These are phyloP conservation scores for Alternaria sp. DNA, from an alignment of 2,329 filamentous ascomycete genomes.

Conservation along the genomic window DNA sequence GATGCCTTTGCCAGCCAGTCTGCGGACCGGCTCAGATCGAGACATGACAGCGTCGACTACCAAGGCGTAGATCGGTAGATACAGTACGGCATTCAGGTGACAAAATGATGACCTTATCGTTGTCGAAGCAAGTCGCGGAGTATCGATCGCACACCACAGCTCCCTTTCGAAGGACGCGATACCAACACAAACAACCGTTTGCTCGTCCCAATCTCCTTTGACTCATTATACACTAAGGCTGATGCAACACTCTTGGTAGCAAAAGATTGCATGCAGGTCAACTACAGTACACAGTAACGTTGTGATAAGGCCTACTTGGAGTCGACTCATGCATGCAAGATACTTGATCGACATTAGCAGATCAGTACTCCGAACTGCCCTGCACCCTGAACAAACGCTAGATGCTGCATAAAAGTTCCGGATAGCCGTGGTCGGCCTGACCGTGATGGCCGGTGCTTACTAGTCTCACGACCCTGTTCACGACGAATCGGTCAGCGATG, in stretches of 20 bases:
- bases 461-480: background rate
- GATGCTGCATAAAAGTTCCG: background rate
- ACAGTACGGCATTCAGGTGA: background rate
- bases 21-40: background rate
- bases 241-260: background rate
- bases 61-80: background rate
- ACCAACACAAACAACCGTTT: background rate
- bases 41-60: background rate
- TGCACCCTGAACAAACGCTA: background rate
- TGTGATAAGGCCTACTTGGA: background rate
- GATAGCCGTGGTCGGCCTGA: slow-evolving; percentile 1
- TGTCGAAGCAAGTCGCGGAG: background rate
- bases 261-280: background rate
- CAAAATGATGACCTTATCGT: background rate
- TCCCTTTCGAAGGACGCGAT: background rate
- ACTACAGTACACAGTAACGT: background rate
- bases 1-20: background rate
- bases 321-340: background rate
- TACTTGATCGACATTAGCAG: slow-evolving; percentile 1
- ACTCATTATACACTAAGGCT: background rate
- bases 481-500: background rate
- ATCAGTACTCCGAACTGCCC: background rate
- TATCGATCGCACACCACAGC: background rate
- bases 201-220: background rate
- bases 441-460: background rate